These are phyloP conservation scores for Thelonectria olida DNA, from an alignment of 2,329 filamentous ascomycete genomes.

Conservation along the genomic window DNA sequence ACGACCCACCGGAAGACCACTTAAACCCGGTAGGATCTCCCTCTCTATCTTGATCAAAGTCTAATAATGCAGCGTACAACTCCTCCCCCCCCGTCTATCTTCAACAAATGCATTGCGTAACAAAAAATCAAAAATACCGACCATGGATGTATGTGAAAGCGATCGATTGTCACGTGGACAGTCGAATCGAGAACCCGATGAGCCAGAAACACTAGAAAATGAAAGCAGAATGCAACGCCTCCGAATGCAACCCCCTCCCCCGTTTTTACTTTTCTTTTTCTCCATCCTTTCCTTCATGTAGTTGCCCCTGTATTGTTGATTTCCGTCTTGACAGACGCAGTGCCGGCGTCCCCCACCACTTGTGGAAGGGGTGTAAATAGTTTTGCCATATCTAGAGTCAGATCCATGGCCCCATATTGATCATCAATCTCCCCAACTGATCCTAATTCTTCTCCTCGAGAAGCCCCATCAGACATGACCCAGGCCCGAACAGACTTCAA, in stretches of 20 bases:
- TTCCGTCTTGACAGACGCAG: slow-evolving; percentile 54
- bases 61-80: slow-evolving; percentile 50
- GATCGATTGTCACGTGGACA: slow-evolving; percentile 31
- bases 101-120: slow-evolving; percentile 48
- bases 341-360: slow-evolving; percentile 54
- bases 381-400: slow-evolving; percentile 76
- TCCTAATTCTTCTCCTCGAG: slow-evolving; percentile 73
- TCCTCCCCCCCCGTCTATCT: slow-evolving; percentile 48
- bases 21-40: slow-evolving; percentile 39
- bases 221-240: slow-evolving; percentile 47
- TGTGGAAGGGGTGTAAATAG: slow-evolving; percentile 71
- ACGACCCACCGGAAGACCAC: slow-evolving; percentile 42
- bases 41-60: slow-evolving; percentile 52
- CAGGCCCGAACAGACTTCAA: slow-evolving; percentile 68
- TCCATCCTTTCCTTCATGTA: background rate
- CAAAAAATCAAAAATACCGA: slow-evolving; percentile 41
- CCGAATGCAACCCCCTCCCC: slow-evolving; percentile 49
- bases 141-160: slow-evolving; percentile 41
- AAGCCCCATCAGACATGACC: slow-evolving; percentile 70
- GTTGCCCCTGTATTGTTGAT: slow-evolving; percentile 35
- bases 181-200: slow-evolving; percentile 33
- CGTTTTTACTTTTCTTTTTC: slow-evolving; percentile 43
- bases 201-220: slow-evolving; percentile 40
- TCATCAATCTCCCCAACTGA: slow-evolving; percentile 75
- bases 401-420: slow-evolving; percentile 69